Evolutionary conservation across 768 basidiomycete genomes (phyloP).

Genomic region (Austroboletus eburneus): DNA sequence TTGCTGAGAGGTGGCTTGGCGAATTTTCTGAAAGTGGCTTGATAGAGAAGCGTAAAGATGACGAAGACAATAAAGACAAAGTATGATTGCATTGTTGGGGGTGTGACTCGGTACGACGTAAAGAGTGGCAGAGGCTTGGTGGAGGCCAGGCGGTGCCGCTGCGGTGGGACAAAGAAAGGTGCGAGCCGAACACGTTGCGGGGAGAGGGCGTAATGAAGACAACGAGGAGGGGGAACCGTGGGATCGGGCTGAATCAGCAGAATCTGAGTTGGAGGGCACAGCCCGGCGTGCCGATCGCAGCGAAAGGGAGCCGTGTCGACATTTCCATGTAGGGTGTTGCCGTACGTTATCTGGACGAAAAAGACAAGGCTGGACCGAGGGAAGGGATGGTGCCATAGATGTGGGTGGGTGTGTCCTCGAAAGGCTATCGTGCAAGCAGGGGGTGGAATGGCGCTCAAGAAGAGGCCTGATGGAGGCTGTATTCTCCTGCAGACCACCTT

Average conservation of each 20-base stretch:
- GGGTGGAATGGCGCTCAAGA: constrained; percentile 24
- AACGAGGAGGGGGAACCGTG: constrained; percentile 9
- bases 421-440: constrained; percentile 32
- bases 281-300: constrained; percentile 30
- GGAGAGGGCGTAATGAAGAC: constrained; percentile 4
- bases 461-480: constrained; percentile 18
- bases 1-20: not conserved
- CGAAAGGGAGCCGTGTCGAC: constrained; percentile 27
- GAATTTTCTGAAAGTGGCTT: not conserved
- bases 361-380: constrained; percentile 12
- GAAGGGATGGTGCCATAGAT: constrained; percentile 13
- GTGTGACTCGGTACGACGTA: constrained; percentile 22
- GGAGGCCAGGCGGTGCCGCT: constrained; percentile 22
- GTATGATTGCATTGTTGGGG: not conserved
- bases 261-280: constrained; percentile 25
- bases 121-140: constrained; percentile 11
- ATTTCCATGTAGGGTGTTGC: constrained; percentile 26
- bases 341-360: constrained; percentile 29
- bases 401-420: constrained; percentile 28
- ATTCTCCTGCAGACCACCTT: constrained; percentile 17
- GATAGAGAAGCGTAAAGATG: constrained; percentile 5
- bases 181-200: constrained; percentile 20
- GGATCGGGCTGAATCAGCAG: constrained; percentile 23
- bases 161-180: constrained; percentile 5
- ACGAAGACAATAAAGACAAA: constrained; percentile 12